Conservation (phyloP, 2,329 filamentous ascomycete species). For the Beauveria sp. region DNA sequence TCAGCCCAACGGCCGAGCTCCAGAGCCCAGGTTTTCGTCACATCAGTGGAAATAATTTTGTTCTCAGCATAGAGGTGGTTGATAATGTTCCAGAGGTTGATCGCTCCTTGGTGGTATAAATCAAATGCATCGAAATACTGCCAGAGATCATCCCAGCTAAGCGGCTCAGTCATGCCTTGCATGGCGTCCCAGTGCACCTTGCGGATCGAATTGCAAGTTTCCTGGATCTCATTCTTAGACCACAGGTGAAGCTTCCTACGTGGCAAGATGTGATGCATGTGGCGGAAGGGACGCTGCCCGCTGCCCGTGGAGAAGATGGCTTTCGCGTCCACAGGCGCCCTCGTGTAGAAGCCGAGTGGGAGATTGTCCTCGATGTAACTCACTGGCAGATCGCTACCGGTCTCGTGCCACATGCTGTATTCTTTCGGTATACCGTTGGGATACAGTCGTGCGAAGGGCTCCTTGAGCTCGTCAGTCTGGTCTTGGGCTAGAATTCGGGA, state of each 20-base stretch:
- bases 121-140: conserved; percentile 41
- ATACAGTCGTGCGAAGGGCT: conserved; percentile 24
- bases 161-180: conserved; percentile 23
- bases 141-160: conserved; percentile 35
- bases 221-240: conserved; percentile 32
- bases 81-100: conserved; percentile 42
- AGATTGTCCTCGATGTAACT: conserved; percentile 30
- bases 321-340: conserved; percentile 21
- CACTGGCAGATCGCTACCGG: conserved; percentile 18
- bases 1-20: conserved; percentile 30
- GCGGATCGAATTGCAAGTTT: conserved; percentile 31
- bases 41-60: conserved; percentile 21
- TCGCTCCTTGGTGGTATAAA: conserved; percentile 37
- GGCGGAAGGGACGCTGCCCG: conserved; percentile 23
- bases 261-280: conserved; percentile 21
- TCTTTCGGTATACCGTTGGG: conserved; percentile 27
- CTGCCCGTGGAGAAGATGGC: conserved; percentile 34
- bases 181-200: conserved; percentile 28
- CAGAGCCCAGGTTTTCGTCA: conserved; percentile 19
- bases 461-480: conserved; percentile 19
- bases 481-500: conserved; percentile 17
- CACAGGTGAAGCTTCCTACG: conserved; percentile 28
- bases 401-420: conserved; percentile 27
- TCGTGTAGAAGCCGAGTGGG: conserved; percentile 29
- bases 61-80: conserved; percentile 35